Base-by-base conservation (phyloP, 176 grass and related monocot species). In the Oryza glaberrima region DNA sequence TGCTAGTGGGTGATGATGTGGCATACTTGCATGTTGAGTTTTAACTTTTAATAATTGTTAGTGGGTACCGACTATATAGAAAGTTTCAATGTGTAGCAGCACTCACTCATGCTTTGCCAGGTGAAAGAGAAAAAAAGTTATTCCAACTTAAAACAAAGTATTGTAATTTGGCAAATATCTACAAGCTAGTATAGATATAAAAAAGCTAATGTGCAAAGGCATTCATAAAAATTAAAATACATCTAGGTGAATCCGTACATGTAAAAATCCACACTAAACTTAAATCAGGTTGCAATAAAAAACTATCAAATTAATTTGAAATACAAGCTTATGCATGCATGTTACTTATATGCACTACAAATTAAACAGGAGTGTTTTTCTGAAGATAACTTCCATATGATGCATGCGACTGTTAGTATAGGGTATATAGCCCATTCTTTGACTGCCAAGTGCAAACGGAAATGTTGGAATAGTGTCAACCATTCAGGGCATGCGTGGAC, bases 401-500 rank as follows among this genome's bases (percentile, higher is more conserved):
- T 58, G 19, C 54, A 20, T 58, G 5, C 54, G 5, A 19, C 5
- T 20, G 19, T n/a, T 58, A 58, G 19, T 38, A 38, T 38, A 38
- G 36, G 36, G 36, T 58, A 58, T 32, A 58, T 58, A 20, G 17
- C 54, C 54, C 19, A 58, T 20, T 58, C 6, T 58, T 58, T 58
- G 54, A 58, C 19, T 58, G 54, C 17, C 54, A 58, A 58, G 6
- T 58, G 54, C 54, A 19, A 58, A 58, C 19, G 45, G 12, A 73
- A 73, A 73, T 17, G 60, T 26, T 26, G 48, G 60, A 56, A 80
- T 12, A 74, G 46, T 77, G 47, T 61, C 65, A 58, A 70, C 73
- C 16, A 20, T 32, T 48, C 11, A 25, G 49, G 19, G 54, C 6
- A 58, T 35, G 58, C 16, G 52, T 67, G 32, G 54, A 82, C 83